Percentiles rank a stretch among this genome's conserved stretches.
phyloP scores from a whole-genome alignment of 2,329 filamentous ascomycete genomes.

The Coniochaeta ligniaria region DNA sequence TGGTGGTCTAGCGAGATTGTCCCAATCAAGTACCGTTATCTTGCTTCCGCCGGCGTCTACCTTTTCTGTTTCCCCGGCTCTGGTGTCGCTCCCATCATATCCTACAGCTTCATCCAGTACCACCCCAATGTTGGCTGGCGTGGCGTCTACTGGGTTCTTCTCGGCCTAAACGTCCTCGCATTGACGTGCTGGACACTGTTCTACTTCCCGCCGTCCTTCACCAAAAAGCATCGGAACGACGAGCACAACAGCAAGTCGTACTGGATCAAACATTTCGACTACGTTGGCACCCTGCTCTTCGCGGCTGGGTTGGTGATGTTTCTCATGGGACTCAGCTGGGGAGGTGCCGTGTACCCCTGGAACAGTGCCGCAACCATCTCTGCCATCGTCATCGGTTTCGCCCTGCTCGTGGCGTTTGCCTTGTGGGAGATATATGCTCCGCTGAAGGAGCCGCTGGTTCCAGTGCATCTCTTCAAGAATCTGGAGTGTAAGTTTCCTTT shows the following conservation, averaged over 20 bases:
- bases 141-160: slow-evolving; percentile 10
- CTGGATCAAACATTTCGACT: slow-evolving; percentile 29
- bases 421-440: slow-evolving; percentile 23
- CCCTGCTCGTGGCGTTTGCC: slow-evolving; percentile 10
- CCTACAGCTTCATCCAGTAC: slow-evolving; percentile 8
- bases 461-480: slow-evolving; percentile 26
- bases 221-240: slow-evolving; percentile 9
- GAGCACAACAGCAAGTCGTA: slow-evolving; percentile 2
- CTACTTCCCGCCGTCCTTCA: slow-evolving; percentile 12
- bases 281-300: slow-evolving; percentile 38
- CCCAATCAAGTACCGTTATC: slow-evolving; percentile 11
- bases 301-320: slow-evolving; percentile 38
- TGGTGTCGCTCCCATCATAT: slow-evolving; percentile 8
- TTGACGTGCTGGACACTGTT: slow-evolving; percentile 8
- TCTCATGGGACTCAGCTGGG: slow-evolving; percentile 41
- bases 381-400: slow-evolving; percentile 9
- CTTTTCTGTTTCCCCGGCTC: slow-evolving; percentile 9
- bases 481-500: slow-evolving; percentile 14
- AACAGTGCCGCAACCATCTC: slow-evolving; percentile 24
- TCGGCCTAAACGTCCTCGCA: slow-evolving; percentile 9
- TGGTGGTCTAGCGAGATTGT: slow-evolving; percentile 8
- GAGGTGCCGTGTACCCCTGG: slow-evolving; percentile 25
- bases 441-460: slow-evolving; percentile 24
- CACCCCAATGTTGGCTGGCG: slow-evolving; percentile 11
- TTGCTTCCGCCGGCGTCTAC: slow-evolving; percentile 8